These are phyloP conservation scores for Fusarium sp. DNA, from an alignment of 2,329 filamentous ascomycete species.

Conservation along the genomic window DNA sequence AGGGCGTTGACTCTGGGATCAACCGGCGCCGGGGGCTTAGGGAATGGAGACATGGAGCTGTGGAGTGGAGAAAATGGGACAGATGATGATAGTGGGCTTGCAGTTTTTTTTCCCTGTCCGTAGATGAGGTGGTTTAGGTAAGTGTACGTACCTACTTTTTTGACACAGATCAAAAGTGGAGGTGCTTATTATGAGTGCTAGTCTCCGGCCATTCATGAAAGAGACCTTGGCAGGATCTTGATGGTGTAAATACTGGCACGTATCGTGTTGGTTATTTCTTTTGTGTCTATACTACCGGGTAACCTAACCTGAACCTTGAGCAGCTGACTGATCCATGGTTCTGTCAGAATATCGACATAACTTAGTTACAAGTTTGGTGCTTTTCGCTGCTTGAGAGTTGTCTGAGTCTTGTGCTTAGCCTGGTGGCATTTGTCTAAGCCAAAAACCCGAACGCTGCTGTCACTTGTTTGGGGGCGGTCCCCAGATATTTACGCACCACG, in stretches of 20 bases:
- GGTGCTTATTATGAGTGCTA: neutral
- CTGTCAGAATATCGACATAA: neutral
- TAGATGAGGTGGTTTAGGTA: constrained; percentile 4
- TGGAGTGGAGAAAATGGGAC: constrained; percentile 27
- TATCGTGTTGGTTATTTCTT: neutral
- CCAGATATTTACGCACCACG: too few species aligned
- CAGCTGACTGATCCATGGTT: neutral
- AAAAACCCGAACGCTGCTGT: neutral
- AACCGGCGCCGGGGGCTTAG: constrained; percentile 9
- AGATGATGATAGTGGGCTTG: constrained; percentile 33
- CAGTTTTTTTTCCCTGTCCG: constrained; percentile 13
- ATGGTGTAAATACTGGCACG: neutral
- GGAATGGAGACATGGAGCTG: constrained; percentile 27
- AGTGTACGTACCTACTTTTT: constrained; percentile 3
- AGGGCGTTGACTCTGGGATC: constrained; percentile 7
- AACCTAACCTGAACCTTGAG: neutral
- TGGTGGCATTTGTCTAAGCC: neutral
- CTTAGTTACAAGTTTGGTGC: neutral
- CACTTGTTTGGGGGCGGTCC: neutral
- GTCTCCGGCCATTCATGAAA: neutral
- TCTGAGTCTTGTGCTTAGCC: neutral
- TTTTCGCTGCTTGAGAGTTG: neutral
- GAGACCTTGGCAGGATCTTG: neutral
- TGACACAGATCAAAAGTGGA: neutral
- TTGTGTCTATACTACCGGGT: neutral